Base-by-base conservation (phyloP, 139 green algal species). In the Edaphochlamys debaryana region DNA sequence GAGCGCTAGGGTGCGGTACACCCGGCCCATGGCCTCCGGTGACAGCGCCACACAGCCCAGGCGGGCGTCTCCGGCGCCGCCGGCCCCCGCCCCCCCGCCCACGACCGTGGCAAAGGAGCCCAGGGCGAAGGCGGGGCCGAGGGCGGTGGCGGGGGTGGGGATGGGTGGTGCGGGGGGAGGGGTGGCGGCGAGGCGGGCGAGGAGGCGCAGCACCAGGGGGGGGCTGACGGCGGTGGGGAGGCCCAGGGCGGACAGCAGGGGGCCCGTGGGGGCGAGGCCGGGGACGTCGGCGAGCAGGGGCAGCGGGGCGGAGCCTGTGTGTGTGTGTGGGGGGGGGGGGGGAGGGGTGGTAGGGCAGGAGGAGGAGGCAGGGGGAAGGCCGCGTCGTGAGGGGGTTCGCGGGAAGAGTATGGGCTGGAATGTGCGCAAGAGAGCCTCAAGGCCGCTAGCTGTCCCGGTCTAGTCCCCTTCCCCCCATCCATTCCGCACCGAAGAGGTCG, bases 1-100 rank as follows among this genome's bases (percentile, higher is more conserved):
- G 30, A 0, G n/a, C 19, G 34, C 70, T 48, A 78, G 70, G 48
- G 48, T 50, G 48, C 70, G 48, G 42, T 78, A 78, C 70, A 66
- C 45, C 11, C 48, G 48, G n/a, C 5, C 13, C 11, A 32, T 48
- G 4, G 32, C 40, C n/a, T 64, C 38, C 67, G 56, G 67, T 8
- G 15, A 25, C 67, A 73, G 56, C 23, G 50, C 20, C 50, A 58
- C 6, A n/a, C n/a, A n/a, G n/a, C n/a, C n/a, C n/a, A n/a, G n/a
- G n/a, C n/a, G n/a, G n/a, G n/a, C n/a, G n/a, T n/a, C n/a, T n/a
- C n/a, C n/a, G n/a, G n/a, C n/a, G n/a, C n/a, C n/a, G n/a, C n/a
- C n/a, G n/a, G n/a, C n/a, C n/a, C n/a, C n/a, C n/a, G n/a, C n/a
- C n/a, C n/a, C n/a, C n/a, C n/a, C n/a, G n/a, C n/a, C n/a, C n/a